phyloP scores from a whole-genome alignment of 352 stramenopile genomes.

The Pythium sp. region DNA sequence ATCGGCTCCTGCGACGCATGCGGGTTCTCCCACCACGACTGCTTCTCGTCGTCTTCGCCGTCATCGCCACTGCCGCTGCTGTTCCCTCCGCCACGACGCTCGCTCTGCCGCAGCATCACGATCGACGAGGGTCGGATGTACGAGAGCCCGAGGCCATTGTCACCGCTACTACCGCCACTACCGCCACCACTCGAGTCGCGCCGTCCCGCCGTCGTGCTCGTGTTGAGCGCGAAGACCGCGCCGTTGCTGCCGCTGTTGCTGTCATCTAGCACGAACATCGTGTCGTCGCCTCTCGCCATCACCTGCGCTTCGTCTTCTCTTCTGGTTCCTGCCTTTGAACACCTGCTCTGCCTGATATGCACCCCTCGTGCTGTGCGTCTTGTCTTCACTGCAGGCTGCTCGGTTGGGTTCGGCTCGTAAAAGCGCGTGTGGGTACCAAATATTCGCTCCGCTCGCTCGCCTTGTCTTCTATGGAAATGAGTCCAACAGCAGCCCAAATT shows the following conservation, averaged over 20 bases:
- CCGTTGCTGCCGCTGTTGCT: not conserved
- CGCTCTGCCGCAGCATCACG: constrained; percentile 17
- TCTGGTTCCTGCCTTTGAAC: not conserved
- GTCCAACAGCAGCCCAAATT: too few species aligned
- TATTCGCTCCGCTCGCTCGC: not conserved
- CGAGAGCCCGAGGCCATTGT: constrained; percentile 5
- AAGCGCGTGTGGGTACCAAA: not conserved
- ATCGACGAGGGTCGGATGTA: constrained; percentile 37
- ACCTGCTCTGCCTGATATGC: not conserved
- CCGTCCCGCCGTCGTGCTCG: constrained; percentile 14
- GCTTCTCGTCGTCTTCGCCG: not conserved
- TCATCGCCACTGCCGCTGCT: not conserved
- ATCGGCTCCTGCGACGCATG: constrained; percentile 15
- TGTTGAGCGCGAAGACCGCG: constrained; percentile 12
- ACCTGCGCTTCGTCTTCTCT: not conserved
- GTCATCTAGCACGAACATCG: constrained; percentile 33
- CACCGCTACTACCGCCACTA: not conserved
- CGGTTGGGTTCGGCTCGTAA: not conserved
- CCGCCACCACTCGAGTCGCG: not conserved
- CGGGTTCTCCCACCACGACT: constrained; percentile 38
- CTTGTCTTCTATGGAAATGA: not conserved
- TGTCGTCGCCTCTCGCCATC: constrained; percentile 11
- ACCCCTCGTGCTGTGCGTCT: not conserved
- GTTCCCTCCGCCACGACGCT: not conserved
- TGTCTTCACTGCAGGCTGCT: not conserved